These are phyloP conservation scores for Triglochin maritima DNA, from an alignment of 106 monocot genomes.

Conservation along the genomic window DNA sequence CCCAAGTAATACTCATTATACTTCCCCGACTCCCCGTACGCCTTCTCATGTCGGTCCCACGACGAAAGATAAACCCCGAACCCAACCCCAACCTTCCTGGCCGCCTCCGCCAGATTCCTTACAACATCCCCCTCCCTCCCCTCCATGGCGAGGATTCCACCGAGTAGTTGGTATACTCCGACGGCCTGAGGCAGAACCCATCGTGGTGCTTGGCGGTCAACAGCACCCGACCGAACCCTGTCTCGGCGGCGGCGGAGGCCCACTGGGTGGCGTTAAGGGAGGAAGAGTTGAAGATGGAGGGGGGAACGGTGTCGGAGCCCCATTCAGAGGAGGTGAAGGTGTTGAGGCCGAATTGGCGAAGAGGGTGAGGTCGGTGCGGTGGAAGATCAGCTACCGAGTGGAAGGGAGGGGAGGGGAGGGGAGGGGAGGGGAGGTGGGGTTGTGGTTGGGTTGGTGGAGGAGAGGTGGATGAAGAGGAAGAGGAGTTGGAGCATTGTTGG, in stretches of 20 bases:
- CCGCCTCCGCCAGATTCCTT: slow-evolving; percentile 55
- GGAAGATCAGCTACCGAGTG: slow-evolving; percentile 64
- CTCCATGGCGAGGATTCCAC: slow-evolving; percentile 52
- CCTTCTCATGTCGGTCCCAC: slow-evolving; percentile 81
- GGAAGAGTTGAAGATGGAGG: slow-evolving; percentile 50
- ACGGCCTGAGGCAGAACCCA: slow-evolving; percentile 98
- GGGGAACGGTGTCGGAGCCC: slow-evolving; percentile 58
- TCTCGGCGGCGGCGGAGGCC: slow-evolving; percentile 35
- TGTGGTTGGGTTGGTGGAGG: slow-evolving; percentile 2
- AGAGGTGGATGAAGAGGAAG: background rate
- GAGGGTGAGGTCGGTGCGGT: slow-evolving; percentile 74
- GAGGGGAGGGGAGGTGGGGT: slow-evolving; percentile 50
- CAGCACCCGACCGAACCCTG: slow-evolving; percentile 60
- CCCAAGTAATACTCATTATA: slow-evolving; percentile 84
- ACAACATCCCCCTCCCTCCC: slow-evolving; percentile 68
- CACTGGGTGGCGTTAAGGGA: slow-evolving; percentile 70
- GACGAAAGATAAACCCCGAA: slow-evolving; percentile 84
- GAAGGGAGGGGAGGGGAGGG: slow-evolving; percentile 67
- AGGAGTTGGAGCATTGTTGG: slow-evolving; percentile 9
- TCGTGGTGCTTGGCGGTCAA: slow-evolving; percentile 97
- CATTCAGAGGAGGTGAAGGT: slow-evolving; percentile 98
- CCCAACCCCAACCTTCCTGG: slow-evolving; percentile 44
- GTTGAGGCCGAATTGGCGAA: slow-evolving; percentile 98
- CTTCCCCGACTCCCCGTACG: slow-evolving; percentile 54
- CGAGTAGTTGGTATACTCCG: slow-evolving; percentile 76